These are phyloP conservation scores for Staphylotrichum longicolle DNA, from an alignment of 495 filamentous ascomycete genomes.

Conservation along the genomic window DNA sequence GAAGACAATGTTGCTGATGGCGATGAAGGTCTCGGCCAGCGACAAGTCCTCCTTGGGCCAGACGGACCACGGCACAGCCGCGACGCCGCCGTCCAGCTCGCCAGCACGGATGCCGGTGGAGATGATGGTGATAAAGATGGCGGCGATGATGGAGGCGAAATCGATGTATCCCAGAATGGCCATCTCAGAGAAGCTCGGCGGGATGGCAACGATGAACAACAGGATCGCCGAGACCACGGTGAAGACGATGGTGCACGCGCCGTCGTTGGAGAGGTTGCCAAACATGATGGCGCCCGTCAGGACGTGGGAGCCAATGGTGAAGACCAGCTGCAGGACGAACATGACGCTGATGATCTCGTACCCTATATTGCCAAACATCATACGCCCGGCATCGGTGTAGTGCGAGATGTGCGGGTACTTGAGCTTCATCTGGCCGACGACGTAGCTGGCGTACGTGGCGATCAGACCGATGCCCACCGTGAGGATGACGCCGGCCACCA, in stretches of 20 bases:
- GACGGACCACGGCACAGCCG: constrained; percentile 42
- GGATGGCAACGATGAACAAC: constrained; percentile 60
- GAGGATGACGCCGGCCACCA: constrained; percentile 57
- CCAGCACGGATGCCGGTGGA: constrained; percentile 55
- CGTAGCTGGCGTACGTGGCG: constrained; percentile 73
- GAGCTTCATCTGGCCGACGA: constrained; percentile 75
- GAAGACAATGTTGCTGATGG: constrained; percentile 72
- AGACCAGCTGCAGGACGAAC: constrained; percentile 66
- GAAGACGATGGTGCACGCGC: constrained; percentile 66
- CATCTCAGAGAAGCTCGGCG: constrained; percentile 51
- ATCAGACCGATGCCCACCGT: constrained; percentile 61
- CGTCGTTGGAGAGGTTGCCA: constrained; percentile 62
- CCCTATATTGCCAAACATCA: constrained; percentile 63
- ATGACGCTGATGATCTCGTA: constrained; percentile 62
- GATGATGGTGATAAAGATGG: constrained; percentile 68
- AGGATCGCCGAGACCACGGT: constrained; percentile 62
- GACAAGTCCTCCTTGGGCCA: constrained; percentile 42
- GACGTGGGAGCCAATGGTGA: constrained; percentile 75
- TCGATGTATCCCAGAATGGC: constrained; percentile 62
- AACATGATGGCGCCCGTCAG: constrained; percentile 72
- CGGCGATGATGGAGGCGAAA: constrained; percentile 62
- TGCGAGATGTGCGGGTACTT: constrained; percentile 68
- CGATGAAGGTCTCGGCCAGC: constrained; percentile 55
- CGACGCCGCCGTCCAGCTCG: constrained; percentile 34
- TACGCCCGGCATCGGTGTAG: constrained; percentile 67